Base-by-base conservation (phyloP, 305 asterid species). In the Fraxinus paxiana region DNA sequence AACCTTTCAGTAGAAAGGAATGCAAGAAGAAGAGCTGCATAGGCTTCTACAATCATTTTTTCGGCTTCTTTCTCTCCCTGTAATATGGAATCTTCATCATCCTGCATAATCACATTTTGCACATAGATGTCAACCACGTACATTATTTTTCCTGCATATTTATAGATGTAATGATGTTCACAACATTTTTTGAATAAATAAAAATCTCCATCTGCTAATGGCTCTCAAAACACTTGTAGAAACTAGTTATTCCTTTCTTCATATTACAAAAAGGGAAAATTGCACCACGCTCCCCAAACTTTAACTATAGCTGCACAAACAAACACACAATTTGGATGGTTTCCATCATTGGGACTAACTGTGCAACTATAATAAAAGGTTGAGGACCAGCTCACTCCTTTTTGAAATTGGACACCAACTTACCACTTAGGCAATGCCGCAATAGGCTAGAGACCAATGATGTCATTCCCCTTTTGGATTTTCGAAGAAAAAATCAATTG, bases 1-100 rank as follows among this genome's bases (percentile, higher is more conserved):
- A 73, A 93, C 98, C 98, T 89, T 77, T 93, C 97, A 2, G 97
- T 94, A 30, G 99, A 96, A 86, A 96, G 98, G 82, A 96, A 94
- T 56, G 98, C 99, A 59, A 96, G 94, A 80, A 96, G 97, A 84
- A 96, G 98, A 84, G 99, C 99, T 51, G 98, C 84, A 86, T 94
- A 94, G 75, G 97, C 99, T 92, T 96, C 99, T 31, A 94, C 91
- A 82, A 94, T 93, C 97, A 91, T 94, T 88, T 96, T 94, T 86
- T 96, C 99, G 8, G 98, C 99, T 87, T 94, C 98, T 87, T 88
- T 96, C 87, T 94, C 96, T 79, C 97, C 97, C 87, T 89, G 93
- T 86, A 90, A 84, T 86, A 96, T 76, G 73, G 97, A 88, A 63
- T 92, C 97, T 80, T 94, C 98, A 72, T 91, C 99, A 83, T 94